Conservation (phyloP, 2,329 filamentous ascomycete species). For the Trichoderma gracile region DNA sequence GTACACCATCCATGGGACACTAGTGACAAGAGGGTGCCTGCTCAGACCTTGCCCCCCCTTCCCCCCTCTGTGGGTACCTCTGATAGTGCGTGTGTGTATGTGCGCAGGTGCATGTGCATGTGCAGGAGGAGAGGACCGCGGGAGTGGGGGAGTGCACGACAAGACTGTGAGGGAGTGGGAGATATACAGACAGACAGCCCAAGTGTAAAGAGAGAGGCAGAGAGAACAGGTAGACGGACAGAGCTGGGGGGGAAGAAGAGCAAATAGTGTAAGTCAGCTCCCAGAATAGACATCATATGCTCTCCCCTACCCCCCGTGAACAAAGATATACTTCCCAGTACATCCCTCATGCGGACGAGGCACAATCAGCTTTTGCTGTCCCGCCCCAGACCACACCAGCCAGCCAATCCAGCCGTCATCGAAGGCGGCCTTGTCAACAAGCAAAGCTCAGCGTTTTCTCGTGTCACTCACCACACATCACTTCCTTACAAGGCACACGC, state of each 20-base stretch:
- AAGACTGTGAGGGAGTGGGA: no score
- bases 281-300: constrained; percentile 23
- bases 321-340: not conserved
- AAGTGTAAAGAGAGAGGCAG: no score
- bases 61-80: constrained; percentile 23
- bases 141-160: not conserved
- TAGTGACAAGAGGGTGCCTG: constrained; percentile 24
- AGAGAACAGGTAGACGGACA: no score
- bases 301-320: not conserved
- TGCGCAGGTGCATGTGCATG: constrained; percentile 26
- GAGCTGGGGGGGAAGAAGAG: not conserved
- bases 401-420: not conserved
- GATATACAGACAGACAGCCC: no score
- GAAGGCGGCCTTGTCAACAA: constrained; percentile 1
- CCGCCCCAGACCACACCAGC: not conserved
- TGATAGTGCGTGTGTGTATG: constrained; percentile 25
- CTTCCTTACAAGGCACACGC: not conserved
- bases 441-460: constrained; percentile 15
- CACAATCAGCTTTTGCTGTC: not conserved
- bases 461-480: not conserved
- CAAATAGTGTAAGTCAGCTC: constrained; percentile 20
- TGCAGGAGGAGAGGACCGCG: constrained; percentile 21
- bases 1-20: constrained; percentile 25
- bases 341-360: constrained; percentile 23
- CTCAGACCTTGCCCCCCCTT: constrained; percentile 20